These are phyloP conservation scores for Paxillus ammoniavirescens DNA, from an alignment of 768 basidiomycete species.

Conservation along the genomic window DNA sequence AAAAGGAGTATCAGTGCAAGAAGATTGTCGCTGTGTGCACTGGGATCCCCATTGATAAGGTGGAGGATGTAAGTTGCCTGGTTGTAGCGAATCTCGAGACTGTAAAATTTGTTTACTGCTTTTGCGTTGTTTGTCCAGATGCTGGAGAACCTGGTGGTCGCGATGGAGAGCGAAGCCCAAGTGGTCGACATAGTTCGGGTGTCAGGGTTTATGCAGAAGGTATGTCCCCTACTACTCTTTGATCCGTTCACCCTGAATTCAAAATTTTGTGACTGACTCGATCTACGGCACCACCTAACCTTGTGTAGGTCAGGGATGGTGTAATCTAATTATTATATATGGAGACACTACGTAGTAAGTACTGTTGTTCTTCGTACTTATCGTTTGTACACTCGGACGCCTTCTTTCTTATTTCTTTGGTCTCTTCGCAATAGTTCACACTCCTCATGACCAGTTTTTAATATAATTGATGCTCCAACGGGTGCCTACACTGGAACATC, in stretches of 20 bases:
- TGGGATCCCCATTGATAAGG: conserved; percentile 80
- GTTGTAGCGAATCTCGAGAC: conserved; percentile 11
- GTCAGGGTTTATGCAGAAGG: conserved; percentile 91
- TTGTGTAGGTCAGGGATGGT: conserved; percentile 38
- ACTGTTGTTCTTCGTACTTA: neutral
- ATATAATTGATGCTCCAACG: conserved; percentile 17
- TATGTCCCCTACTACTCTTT: conserved; percentile 28
- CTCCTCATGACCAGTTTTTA: conserved; percentile 24
- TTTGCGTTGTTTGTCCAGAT: conserved; percentile 46
- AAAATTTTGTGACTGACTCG: conserved; percentile 18
- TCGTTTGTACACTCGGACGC: neutral
- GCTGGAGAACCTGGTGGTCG: conserved; percentile 80
- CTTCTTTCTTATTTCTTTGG: conserved; percentile 9
- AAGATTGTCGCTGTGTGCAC: conserved; percentile 89
- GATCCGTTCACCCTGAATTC: conserved; percentile 16
- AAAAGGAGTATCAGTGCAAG: conserved; percentile 90
- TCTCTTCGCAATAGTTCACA: conserved; percentile 30
- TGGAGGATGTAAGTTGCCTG: conserved; percentile 76
- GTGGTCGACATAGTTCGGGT: conserved; percentile 82
- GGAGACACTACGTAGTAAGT: neutral
- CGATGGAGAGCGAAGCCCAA: conserved; percentile 85
- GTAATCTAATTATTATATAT: conserved; percentile 35
- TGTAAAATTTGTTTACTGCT: conserved; percentile 24
- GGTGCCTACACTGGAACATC: conserved; percentile 38
- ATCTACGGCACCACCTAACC: conserved; percentile 6